Evolutionary conservation across 2,329 filamentous ascomycete genomes (phyloP).

Genomic region (Zymoseptoria ardabiliae): DNA sequence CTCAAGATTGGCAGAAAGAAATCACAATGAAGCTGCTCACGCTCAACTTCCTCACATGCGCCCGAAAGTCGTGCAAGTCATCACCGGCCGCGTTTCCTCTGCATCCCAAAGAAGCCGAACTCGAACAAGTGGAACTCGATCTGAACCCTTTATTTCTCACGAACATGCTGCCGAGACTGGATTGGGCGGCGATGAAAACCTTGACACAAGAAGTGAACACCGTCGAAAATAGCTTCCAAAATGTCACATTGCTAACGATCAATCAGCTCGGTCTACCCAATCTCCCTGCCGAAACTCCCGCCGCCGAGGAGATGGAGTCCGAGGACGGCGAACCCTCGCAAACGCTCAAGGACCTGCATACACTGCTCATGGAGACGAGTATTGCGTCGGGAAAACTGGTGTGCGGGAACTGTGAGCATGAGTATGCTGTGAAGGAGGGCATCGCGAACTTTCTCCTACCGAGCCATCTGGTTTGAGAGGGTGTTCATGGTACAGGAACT

Average conservation of each 20-base stretch:
- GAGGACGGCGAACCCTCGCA: conserved; percentile 58
- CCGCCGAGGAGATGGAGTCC: conserved; percentile 33
- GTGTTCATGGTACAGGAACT: background rate
- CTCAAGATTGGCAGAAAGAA: background rate
- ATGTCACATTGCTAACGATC: background rate
- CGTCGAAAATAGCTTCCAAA: background rate
- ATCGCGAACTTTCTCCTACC: conserved; percentile 95
- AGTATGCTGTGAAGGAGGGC: conserved; percentile 90
- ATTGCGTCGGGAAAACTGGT: conserved; percentile 82
- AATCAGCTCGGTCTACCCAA: conserved; percentile 68
- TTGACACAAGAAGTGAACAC: conserved; percentile 65
- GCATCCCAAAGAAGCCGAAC: conserved; percentile 84
- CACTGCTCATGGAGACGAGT: conserved; percentile 78
- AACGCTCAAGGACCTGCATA: conserved; percentile 69
- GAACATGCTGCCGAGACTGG: conserved; percentile 79
- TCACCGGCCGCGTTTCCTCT: conserved; percentile 75
- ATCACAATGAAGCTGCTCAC: conserved; percentile 84
- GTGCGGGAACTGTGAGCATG: conserved; percentile 85
- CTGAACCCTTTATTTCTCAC: conserved; percentile 71
- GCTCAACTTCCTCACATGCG: conserved; percentile 93
- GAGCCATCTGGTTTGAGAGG: conserved; percentile 67
- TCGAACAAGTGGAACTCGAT: conserved; percentile 76
- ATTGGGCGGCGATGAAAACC: conserved; percentile 73
- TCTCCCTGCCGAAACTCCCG: conserved; percentile 46
- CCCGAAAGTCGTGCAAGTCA: conserved; percentile 87